Evolutionary conservation across 176 grass and related monocot species (phyloP).

Genomic region (Phyllostachys edulis): DNA sequence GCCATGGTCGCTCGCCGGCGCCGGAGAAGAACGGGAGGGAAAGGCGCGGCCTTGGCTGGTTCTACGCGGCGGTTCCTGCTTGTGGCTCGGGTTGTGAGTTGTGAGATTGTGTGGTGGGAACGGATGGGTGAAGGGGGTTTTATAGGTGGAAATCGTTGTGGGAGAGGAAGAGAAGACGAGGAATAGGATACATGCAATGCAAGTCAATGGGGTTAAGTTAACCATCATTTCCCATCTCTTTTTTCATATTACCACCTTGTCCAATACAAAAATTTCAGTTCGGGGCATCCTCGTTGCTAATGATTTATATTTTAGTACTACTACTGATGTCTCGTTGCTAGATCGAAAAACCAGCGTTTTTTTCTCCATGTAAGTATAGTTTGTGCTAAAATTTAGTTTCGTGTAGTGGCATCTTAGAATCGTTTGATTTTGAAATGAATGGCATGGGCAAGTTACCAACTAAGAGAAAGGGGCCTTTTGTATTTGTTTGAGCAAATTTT

Average conservation of each 20-base stretch:
- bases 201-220: slow-evolving; percentile 35
- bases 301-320: not conserved
- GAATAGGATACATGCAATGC: not conserved
- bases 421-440: not conserved
- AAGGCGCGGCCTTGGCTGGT: not conserved
- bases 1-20: slow-evolving; percentile 36
- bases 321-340: not conserved
- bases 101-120: not conserved
- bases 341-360: not conserved
- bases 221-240: not conserved
- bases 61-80: not conserved
- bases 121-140: slow-evolving; percentile 11
- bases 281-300: not conserved
- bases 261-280: not conserved
- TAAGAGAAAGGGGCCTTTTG: not conserved
- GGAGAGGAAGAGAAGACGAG: not conserved
- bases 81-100: not conserved
- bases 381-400: not conserved
- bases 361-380: not conserved
- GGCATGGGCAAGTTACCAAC: not conserved
- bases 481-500: not conserved
- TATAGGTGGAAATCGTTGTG: slow-evolving; percentile 41
- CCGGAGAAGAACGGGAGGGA: not conserved
- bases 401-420: not conserved
- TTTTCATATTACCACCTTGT: not conserved